Percentiles rank a stretch among this genome's conserved stretches.
These are phyloP conservation scores for Pythium rhizo-oryzae DNA, from an alignment of 352 stramenopile species.

Conservation along the genomic window DNA sequence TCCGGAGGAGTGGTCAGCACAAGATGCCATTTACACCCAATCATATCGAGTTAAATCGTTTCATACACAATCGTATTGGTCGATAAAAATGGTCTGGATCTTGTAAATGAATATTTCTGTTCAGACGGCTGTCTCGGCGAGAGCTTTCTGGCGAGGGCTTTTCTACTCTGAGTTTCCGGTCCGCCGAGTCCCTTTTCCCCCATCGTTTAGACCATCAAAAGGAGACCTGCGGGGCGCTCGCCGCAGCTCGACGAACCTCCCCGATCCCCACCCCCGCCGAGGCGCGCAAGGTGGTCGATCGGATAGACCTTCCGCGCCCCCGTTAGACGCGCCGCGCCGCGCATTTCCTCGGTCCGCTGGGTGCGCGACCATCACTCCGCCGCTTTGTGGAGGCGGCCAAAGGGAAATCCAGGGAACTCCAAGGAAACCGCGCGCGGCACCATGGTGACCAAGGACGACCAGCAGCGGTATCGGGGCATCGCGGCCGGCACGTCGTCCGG, in stretches of 20 bases:
- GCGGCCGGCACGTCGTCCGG: conserved; percentile 70
- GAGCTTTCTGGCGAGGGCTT: not conserved
- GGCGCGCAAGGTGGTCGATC: too few relatives aligned
- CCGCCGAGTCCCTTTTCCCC: not conserved
- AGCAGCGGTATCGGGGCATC: conserved; percentile 43
- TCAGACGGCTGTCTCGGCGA: not conserved
- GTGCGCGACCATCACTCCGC: too few relatives aligned
- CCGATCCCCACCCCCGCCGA: too few relatives aligned
- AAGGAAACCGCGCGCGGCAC: conserved; percentile 2
- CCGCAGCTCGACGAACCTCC: too few relatives aligned
- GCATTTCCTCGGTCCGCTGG: too few relatives aligned
- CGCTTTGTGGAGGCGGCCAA: not conserved
- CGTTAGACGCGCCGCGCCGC: too few relatives aligned
- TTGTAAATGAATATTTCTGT: conserved; percentile 4
- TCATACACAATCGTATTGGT: not conserved
- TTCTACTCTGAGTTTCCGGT: conserved; percentile 2
- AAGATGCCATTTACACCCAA: too few relatives aligned
- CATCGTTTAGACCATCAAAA: not conserved
- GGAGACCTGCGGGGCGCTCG: too few relatives aligned
- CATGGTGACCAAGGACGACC: conserved; percentile 17
- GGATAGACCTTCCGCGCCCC: too few relatives aligned
- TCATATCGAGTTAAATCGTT: too few relatives aligned
- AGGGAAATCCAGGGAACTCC: not conserved
- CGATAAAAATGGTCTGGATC: not conserved
- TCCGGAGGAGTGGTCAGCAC: too few relatives aligned